Evolutionary conservation across 805 yeast genomes (phyloP).

Genomic region (Kregervanrija fluxuum): DNA sequence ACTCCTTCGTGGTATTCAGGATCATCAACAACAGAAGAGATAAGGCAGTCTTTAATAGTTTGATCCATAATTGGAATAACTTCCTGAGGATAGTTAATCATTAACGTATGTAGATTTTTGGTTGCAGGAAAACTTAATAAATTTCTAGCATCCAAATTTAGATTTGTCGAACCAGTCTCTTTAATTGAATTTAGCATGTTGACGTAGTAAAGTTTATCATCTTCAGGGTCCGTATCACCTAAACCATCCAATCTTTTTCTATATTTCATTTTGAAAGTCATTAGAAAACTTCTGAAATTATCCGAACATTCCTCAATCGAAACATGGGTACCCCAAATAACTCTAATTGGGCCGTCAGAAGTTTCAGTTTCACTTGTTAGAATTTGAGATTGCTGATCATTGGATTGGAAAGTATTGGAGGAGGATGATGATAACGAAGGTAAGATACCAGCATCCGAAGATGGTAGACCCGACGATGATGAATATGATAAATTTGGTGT

Average conservation of each 20-base stretch:
- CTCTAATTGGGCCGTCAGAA: constrained; percentile 71
- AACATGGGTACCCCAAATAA: constrained; percentile 98
- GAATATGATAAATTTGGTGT: constrained; percentile 13
- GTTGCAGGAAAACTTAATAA: constrained; percentile 70
- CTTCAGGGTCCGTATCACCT: constrained; percentile 38
- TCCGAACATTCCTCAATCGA: constrained; percentile 82
- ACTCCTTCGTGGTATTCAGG: constrained; percentile 13
- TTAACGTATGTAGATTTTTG: constrained; percentile 72
- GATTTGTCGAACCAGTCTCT: constrained; percentile 68
- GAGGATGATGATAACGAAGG: constrained; percentile 14
- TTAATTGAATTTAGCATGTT: constrained; percentile 68
- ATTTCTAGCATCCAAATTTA: constrained; percentile 80
- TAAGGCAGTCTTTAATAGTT: constrained; percentile 83
- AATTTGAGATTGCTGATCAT: constrained; percentile 14
- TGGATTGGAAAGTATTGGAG: constrained; percentile 1
- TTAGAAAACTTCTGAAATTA: constrained; percentile 72
- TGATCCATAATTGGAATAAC: constrained; percentile 98
- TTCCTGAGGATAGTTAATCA: constrained; percentile 92
- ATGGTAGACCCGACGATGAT: constrained; percentile 15
- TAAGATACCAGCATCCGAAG: constrained; percentile 13
- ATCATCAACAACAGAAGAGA: constrained; percentile 56
- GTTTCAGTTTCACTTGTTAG: constrained; percentile 23
- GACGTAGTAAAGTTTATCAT: constrained; percentile 69
- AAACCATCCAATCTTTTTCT: constrained; percentile 46
- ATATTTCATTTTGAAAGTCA: constrained; percentile 74